These are phyloP conservation scores for Selenicereus undatus DNA, from an alignment of 148 eudicot genomes.

Conservation along the genomic window DNA sequence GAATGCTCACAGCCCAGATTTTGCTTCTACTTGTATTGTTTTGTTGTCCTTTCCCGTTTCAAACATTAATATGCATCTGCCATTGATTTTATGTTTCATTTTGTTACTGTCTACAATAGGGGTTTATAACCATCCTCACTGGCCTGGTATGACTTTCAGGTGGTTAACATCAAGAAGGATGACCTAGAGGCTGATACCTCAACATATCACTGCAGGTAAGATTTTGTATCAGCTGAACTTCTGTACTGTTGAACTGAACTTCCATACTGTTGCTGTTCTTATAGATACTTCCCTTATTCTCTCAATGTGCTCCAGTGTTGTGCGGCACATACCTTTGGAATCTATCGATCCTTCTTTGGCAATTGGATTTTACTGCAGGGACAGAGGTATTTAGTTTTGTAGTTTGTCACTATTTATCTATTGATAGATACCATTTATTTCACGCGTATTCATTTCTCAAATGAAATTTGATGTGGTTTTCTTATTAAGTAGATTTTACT, in stretches of 20 bases:
- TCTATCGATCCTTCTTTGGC: conserved; percentile 94
- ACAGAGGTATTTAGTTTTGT: conserved; percentile 48
- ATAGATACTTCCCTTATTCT: not conserved
- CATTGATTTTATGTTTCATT: not conserved
- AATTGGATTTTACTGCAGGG: conserved; percentile 84
- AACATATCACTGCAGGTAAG: conserved; percentile 93
- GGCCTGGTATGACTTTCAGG: conserved; percentile 37
- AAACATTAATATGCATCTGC: not conserved
- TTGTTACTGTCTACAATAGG: not conserved
- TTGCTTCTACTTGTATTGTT: not conserved
- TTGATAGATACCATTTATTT: not conserved
- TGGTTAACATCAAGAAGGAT: conserved; percentile 50
- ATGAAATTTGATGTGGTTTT: not conserved
- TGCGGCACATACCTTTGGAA: conserved; percentile 68
- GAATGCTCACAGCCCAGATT: not conserved
- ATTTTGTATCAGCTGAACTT: conserved; percentile 3
- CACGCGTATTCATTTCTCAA: not conserved
- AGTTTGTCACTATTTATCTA: not conserved
- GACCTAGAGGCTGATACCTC: conserved; percentile 77
- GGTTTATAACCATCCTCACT: conserved; percentile 4
- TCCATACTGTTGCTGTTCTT: not conserved
- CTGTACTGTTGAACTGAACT: not conserved
- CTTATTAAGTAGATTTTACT: not conserved
- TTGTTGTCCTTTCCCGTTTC: not conserved
- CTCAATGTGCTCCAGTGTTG: conserved; percentile 41